Conservation (phyloP, 2,329 filamentous ascomycete species). For the Pyrenophora graminea region DNA sequence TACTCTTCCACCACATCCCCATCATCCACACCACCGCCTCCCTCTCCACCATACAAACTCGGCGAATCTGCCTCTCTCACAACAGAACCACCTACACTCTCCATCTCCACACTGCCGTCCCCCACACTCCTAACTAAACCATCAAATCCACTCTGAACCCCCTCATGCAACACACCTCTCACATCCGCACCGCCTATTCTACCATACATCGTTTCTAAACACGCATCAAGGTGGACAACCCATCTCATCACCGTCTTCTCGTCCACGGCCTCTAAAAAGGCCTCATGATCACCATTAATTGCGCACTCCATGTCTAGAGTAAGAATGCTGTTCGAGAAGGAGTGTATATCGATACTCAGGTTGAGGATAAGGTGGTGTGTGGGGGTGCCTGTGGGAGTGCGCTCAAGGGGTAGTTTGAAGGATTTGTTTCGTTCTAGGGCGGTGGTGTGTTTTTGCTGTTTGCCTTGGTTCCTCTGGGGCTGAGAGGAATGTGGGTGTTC, state of each 20-base stretch:
- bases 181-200: slow-evolving; percentile 11
- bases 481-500: not conserved
- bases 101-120: accelerated
- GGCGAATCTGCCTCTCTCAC: too few relatives aligned
- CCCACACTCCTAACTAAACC: not conserved
- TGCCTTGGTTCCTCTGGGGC: not conserved
- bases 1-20: slow-evolving; percentile 6
- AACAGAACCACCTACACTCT: not conserved
- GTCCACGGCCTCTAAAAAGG: too few relatives aligned
- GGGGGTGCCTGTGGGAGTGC: slow-evolving; percentile 32
- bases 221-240: slow-evolving; percentile 19
- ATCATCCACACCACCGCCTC: not conserved
- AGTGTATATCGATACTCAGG: not conserved
- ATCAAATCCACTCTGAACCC: slow-evolving; percentile 15
- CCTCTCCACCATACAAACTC: too few relatives aligned
- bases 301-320: slow-evolving; percentile 23
- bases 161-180: slow-evolving; percentile 16
- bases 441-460: slow-evolving; percentile 8
- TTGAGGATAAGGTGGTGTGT: slow-evolving; percentile 29
- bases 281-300: too few relatives aligned
- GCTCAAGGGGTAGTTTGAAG: slow-evolving; percentile 47
- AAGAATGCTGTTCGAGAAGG: slow-evolving; percentile 12
- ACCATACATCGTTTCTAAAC: slow-evolving; percentile 15
- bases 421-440: slow-evolving; percentile 40
- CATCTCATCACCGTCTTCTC: slow-evolving; percentile 19